These are phyloP conservation scores for Salicornia ramosissima DNA, from an alignment of 148 eudicot species.

Conservation along the genomic window DNA sequence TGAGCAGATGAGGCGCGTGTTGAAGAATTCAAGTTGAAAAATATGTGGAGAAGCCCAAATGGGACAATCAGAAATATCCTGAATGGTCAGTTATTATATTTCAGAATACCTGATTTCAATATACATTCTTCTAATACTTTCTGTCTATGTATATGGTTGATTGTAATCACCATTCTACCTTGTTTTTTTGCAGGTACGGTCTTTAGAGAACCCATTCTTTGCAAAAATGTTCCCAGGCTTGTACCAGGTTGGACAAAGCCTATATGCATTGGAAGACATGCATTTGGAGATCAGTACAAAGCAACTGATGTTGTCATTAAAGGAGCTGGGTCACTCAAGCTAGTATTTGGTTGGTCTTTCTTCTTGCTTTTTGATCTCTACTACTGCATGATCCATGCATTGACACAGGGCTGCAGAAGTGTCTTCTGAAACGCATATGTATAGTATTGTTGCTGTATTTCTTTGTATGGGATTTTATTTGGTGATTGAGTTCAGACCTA, in stretches of 20 bases:
- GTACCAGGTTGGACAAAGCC: constrained; percentile 94
- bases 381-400: neutral
- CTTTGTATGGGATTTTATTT: neutral
- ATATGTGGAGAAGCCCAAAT: constrained; percentile 96
- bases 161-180: constrained; percentile 7
- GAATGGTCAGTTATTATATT: constrained; percentile 51
- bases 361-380: neutral
- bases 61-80: constrained; percentile 90
- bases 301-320: constrained; percentile 85
- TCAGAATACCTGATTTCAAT: neutral
- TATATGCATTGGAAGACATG: constrained; percentile 95
- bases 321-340: constrained; percentile 85
- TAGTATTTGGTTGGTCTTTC: constrained; percentile 66
- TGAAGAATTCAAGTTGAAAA: constrained; percentile 63
- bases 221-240: constrained; percentile 80
- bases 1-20: constrained; percentile 74
- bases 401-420: neutral
- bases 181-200: constrained; percentile 61
- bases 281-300: constrained; percentile 89
- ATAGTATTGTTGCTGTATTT: neutral
- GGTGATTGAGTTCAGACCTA: neutral
- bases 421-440: neutral
- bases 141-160: neutral
- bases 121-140: constrained; percentile 3
- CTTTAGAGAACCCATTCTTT: constrained; percentile 90